These are phyloP conservation scores for Rhynchosporium agropyri DNA, from an alignment of 2,329 filamentous ascomycete genomes.

Conservation along the genomic window DNA sequence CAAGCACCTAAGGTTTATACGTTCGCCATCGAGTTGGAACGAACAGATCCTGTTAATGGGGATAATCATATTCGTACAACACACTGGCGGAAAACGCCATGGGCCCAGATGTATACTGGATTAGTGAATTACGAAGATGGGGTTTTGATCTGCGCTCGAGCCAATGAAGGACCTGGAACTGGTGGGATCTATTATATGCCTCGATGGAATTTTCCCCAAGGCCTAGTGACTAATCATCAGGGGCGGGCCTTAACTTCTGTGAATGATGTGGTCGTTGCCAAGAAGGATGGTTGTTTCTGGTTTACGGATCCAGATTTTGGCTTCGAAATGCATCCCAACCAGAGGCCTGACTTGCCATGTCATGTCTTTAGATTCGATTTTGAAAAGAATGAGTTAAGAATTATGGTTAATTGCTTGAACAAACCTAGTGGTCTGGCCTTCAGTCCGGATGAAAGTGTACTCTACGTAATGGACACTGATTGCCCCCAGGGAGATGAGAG, in stretches of 20 bases:
- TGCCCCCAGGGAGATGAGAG: slow-evolving; percentile 40
- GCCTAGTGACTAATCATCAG: slow-evolving; percentile 49
- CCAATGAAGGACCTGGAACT: slow-evolving; percentile 32
- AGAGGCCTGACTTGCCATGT: slow-evolving; percentile 48
- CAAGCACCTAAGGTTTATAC: slow-evolving; percentile 50
- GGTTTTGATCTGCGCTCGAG: slow-evolving; percentile 50
- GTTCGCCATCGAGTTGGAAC: slow-evolving; percentile 46
- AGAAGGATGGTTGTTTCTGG: slow-evolving; percentile 49
- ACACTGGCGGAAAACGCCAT: slow-evolving; percentile 39
- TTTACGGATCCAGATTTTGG: slow-evolving; percentile 53
- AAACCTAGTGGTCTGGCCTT: slow-evolving; percentile 46
- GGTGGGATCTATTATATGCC: slow-evolving; percentile 41
- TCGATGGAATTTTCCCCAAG: slow-evolving; percentile 27
- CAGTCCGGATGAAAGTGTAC: slow-evolving; percentile 43
- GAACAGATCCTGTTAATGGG: slow-evolving; percentile 31
- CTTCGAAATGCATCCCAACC: slow-evolving; percentile 50
- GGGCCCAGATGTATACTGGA: slow-evolving; percentile 48
- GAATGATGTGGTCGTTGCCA: slow-evolving; percentile 47
- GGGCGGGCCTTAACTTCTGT: slow-evolving; percentile 52
- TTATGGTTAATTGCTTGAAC: slow-evolving; percentile 51
- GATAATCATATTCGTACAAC: slow-evolving; percentile 41
- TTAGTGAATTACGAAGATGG: slow-evolving; percentile 47
- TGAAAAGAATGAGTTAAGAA: slow-evolving; percentile 47
- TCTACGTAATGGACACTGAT: slow-evolving; percentile 50
- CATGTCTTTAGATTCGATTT: slow-evolving; percentile 53